Base-by-base conservation (phyloP, 495 filamentous ascomycete species). In the Cercophora newfieldiana region DNA sequence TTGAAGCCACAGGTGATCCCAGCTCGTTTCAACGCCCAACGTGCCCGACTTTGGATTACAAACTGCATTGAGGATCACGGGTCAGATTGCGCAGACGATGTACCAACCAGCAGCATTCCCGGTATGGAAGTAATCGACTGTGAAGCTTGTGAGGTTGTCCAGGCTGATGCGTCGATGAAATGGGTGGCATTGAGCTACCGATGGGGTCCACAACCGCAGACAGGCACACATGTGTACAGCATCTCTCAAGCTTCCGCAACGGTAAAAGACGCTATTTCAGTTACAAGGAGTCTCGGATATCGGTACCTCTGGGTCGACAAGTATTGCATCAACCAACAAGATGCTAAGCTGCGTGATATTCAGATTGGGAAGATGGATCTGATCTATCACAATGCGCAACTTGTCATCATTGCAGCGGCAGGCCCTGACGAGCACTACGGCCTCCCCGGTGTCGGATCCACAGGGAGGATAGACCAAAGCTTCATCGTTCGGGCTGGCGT, bases 331-430 rank as follows among this genome's bases (percentile, higher is more conserved):
- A 24, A 56, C 53, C 53, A 56, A 28, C 53, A 16, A 4, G 18
- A 26, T 28, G 21, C 53, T 7, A 14, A 22, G 3, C 12, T 6
- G n/a, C 8, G 71, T 25, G 30, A 49, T 24, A n/a, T 56, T 18
- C 70, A 74, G 33, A 75, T 77, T 24, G 10, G 12, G 28, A 29
- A 61, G 6, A 77, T 76, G 75, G 66, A 65, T 26, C 44, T 60
- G 12, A 62, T 78, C 21, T 78, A 75, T 48, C 4, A 30, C 6
- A 63, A 68, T 22, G 67, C 75, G 1, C 49, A 64, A 10, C n/a
- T 72, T 4, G 72, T 71, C 1, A 71, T 77, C 30, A 64, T 76
- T 47, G 72, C 74, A 3, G 67, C 70, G 8, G 67, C 68, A 2
- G 72, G 77, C 21, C 14, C 58, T 0, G 71, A 71, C 16, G 37